These are phyloP conservation scores for Phialemoniopsis sp. DNA, from an alignment of 2,329 filamentous ascomycete species.

Conservation along the genomic window DNA sequence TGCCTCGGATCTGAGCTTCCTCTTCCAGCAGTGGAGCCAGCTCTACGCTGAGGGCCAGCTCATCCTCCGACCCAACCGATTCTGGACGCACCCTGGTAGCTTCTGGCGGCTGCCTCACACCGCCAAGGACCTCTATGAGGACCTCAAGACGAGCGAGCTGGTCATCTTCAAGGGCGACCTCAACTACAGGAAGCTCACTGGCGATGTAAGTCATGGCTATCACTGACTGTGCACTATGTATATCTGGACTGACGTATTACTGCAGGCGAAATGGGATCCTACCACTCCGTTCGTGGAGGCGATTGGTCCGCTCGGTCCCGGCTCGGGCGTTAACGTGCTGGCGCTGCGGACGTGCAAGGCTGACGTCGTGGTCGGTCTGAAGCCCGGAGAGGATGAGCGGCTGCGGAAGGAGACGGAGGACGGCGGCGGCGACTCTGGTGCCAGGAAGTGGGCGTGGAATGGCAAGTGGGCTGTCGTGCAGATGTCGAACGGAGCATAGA, in stretches of 20 bases:
- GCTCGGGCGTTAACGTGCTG: slow-evolving; percentile 78
- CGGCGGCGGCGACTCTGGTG: slow-evolving; percentile 66
- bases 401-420: slow-evolving; percentile 58
- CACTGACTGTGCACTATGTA: no score
- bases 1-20: slow-evolving; percentile 60
- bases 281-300: slow-evolving; percentile 83
- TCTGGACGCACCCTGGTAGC: slow-evolving; percentile 86
- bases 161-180: slow-evolving; percentile 97
- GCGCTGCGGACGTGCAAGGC: slow-evolving; percentile 94
- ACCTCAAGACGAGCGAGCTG: slow-evolving; percentile 78
- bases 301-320: slow-evolving; percentile 78
- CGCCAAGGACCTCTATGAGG: slow-evolving; percentile 65
- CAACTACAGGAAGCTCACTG: slow-evolving; percentile 91
- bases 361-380: slow-evolving; percentile 88
- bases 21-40: slow-evolving; percentile 77
- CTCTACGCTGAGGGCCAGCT: slow-evolving; percentile 83
- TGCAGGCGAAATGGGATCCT: slow-evolving; percentile 72
- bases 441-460: slow-evolving; percentile 88
- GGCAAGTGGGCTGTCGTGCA: slow-evolving; percentile 97
- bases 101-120: slow-evolving; percentile 81
- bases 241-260: neutral
- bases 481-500: slow-evolving; percentile 58
- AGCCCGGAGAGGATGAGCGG: slow-evolving; percentile 74
- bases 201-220: slow-evolving; percentile 65
- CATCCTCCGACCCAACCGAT: slow-evolving; percentile 75